Conservation (phyloP, 2,329 filamentous ascomycete species). For the Mycosphaerella sp. region DNA sequence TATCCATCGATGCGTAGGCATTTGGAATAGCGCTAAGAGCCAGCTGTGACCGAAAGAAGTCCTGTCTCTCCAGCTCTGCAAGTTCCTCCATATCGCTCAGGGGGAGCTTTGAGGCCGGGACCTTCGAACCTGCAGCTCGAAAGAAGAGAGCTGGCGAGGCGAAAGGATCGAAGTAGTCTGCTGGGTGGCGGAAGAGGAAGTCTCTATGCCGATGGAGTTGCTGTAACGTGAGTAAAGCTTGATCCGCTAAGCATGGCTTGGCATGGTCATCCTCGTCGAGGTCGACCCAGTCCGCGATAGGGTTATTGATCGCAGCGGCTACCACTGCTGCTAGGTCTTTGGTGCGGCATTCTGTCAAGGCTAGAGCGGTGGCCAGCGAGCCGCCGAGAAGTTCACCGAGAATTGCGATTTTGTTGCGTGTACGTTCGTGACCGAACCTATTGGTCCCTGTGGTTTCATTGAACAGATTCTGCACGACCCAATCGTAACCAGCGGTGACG, state of each 20-base stretch:
- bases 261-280: conserved; percentile 8
- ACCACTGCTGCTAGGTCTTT: conserved; percentile 36
- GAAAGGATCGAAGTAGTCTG: conserved; percentile 46
- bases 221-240: neutral
- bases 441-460: conserved; percentile 13
- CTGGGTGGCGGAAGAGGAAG: conserved; percentile 38
- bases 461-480: neutral
- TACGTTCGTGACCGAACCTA: conserved; percentile 25
- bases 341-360: conserved; percentile 45
- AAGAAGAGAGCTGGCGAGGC: conserved; percentile 48
- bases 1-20: neutral
- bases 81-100: conserved; percentile 33
- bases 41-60: conserved; percentile 26
- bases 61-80: conserved; percentile 26
- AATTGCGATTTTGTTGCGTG: conserved; percentile 37
- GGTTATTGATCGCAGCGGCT: conserved; percentile 44
- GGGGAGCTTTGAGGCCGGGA: conserved; percentile 18
- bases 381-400: conserved; percentile 46
- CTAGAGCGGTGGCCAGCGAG: conserved; percentile 44
- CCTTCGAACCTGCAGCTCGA: conserved; percentile 38
- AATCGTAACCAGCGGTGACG: conserved; percentile 44
- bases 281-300: conserved; percentile 44
- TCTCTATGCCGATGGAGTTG: conserved; percentile 33
- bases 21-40: neutral
- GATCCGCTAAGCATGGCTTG: conserved; percentile 10